Evolutionary conservation across 2,329 filamentous ascomycete genomes (phyloP).

Genomic region (Pseudogymnoascus sp.): DNA sequence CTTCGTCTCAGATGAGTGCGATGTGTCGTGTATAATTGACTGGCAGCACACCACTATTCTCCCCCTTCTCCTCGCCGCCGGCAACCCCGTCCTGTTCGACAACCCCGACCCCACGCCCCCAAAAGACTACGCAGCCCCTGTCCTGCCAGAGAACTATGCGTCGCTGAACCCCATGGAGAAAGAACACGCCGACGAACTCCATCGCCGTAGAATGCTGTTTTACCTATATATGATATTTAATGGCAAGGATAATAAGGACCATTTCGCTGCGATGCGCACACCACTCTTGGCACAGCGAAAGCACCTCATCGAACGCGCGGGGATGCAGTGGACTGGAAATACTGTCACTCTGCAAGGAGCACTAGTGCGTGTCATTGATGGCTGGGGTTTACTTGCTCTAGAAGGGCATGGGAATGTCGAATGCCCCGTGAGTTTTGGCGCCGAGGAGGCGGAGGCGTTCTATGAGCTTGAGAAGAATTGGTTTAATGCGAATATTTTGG

Average conservation of each 20-base stretch:
- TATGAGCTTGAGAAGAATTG: background rate
- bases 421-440: conserved; percentile 13
- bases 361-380: conserved; percentile 19
- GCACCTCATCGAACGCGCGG: conserved; percentile 22
- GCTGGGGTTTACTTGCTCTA: conserved; percentile 20
- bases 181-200: conserved; percentile 20
- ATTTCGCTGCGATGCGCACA: conserved; percentile 24
- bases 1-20: conserved; percentile 25
- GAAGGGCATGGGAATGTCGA: background rate
- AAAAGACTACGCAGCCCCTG: conserved; percentile 24
- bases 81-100: conserved; percentile 34
- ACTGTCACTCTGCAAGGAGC: conserved; percentile 25
- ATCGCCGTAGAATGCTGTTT: conserved; percentile 26
- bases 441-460: conserved; percentile 14
- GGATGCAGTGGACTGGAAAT: conserved; percentile 26
- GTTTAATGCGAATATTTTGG: conserved; percentile 14
- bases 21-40: conserved; percentile 34
- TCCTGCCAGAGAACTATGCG: conserved; percentile 19
- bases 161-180: conserved; percentile 19
- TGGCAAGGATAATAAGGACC: conserved; percentile 21
- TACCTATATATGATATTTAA: conserved; percentile 28
- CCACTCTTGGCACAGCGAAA: conserved; percentile 21
- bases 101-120: conserved; percentile 29
- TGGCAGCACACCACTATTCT: conserved; percentile 34
- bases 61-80: conserved; percentile 32